A percentile compares a stretch with the other conserved stretches of the same genome.
These are phyloP conservation scores for Xylaria sp. DNA, from an alignment of 2,329 filamentous ascomycete species.

Conservation along the genomic window DNA sequence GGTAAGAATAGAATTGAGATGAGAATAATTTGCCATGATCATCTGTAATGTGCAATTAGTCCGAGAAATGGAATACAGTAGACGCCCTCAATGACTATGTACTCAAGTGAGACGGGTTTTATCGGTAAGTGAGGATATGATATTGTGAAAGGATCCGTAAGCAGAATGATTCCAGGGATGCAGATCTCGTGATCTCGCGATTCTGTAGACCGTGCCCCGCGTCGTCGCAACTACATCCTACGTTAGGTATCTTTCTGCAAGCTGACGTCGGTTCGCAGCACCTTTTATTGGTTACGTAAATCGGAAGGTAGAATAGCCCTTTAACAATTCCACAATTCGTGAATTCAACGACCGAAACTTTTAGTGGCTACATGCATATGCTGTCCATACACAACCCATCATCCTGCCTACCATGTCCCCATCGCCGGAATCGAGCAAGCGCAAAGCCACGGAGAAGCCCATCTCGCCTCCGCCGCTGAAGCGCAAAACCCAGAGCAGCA, in stretches of 20 bases:
- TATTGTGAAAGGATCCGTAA: too few species aligned
- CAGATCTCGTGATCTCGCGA: conserved; percentile 14
- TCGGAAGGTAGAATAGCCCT: conserved; percentile 1
- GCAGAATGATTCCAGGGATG: too few species aligned
- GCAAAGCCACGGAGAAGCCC: conserved; percentile 40
- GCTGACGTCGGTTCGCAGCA: neutral
- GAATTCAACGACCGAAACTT: neutral
- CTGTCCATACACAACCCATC: neutral
- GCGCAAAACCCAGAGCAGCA: conserved; percentile 54
- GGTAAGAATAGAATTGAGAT: too few species aligned
- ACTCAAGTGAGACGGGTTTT: too few species aligned
- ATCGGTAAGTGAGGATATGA: too few species aligned
- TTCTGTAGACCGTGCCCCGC: conserved; percentile 4
- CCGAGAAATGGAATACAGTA: too few species aligned
- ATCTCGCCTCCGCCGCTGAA: conserved; percentile 59
- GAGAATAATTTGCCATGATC: too few species aligned
- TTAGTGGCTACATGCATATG: too few species aligned
- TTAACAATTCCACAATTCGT: neutral
- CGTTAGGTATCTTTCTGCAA: neutral
- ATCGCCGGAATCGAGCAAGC: conserved; percentile 26
- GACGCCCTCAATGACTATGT: too few species aligned
- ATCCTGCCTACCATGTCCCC: conserved; percentile 9
- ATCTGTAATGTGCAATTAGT: too few species aligned
- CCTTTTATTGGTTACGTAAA: neutral
- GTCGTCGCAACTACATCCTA: neutral